Evolutionary conservation across 495 filamentous ascomycete species (phyloP), one percentile per base, ranked within the genome.

Genomic region (Penicillium coprophilum): DNA sequence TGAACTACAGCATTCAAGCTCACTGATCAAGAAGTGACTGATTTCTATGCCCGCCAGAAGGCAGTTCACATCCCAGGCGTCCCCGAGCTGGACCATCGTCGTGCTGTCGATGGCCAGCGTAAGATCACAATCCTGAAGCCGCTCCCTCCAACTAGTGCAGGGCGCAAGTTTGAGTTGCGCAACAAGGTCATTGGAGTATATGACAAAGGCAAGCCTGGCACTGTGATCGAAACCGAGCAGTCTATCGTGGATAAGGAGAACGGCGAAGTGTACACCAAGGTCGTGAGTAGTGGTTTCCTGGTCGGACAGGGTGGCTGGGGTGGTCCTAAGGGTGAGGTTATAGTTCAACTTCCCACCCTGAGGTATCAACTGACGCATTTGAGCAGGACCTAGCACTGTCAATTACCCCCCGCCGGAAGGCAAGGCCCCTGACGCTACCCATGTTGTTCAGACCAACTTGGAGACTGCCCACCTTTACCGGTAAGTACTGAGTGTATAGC

Each of bases 241-340:
- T 77, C 85, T 17, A 82, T 95, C 30, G 87, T 92, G 0, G 89
- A 96, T 55, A 84, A 76, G 41, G 69, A 69, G 44, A 82, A 71
- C 10, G 88, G 86, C 39, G 89, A 92, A 64, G 80, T 87, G 21
- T 96, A 92, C 73, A 76, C 81, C 31, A 83, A 83, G 62, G 82
- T 82, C 34, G 73, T 87, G 36, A 82, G 83, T 44, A 88, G 82
- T 57, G 84, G 81, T 17, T 96, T 96, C 72, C 90, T 83, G 61
- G 87, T 95, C 34, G 90, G 82, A 7, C 90, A 96, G 73, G 92
- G 92, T 40, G 82, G 82, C 50, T 96, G 91, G 91, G 90, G 90
- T 53, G 92, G 91, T 1, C 91, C 92, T n/a, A 93, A 94, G 76
- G 89, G 89, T 83, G 20, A 36, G 6, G 21, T 11, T 19, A 36